Evolutionary conservation across 441 rosid species (phyloP).

Genomic region (Adansonia gregorii): DNA sequence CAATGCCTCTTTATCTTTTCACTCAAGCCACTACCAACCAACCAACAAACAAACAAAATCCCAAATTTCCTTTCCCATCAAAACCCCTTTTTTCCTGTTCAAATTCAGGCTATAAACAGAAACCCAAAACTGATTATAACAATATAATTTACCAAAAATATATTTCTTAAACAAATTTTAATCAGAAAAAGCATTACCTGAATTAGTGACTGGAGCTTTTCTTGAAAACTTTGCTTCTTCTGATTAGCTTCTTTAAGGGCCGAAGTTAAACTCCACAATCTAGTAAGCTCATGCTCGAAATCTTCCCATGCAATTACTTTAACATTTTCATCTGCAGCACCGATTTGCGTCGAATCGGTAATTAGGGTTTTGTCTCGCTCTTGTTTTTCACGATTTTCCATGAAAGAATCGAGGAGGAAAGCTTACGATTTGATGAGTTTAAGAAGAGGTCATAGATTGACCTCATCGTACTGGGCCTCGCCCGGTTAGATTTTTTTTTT

Average conservation of each 20-base stretch:
- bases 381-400: constrained; percentile 52
- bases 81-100: background rate
- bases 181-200: constrained; percentile 51
- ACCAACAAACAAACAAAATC: background rate
- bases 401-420: constrained; percentile 46
- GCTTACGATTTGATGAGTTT: constrained; percentile 23
- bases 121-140: background rate
- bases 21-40: background rate
- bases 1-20: background rate
- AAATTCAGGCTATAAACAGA: background rate
- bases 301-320: constrained; percentile 89
- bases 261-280: constrained; percentile 82
- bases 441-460: constrained; percentile 51
- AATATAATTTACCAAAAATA: background rate
- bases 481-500: constrained; percentile 11
- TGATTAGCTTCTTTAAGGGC: constrained; percentile 69
- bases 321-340: constrained; percentile 37
- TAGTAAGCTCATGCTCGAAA: constrained; percentile 80
- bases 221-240: constrained; percentile 58
- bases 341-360: constrained; percentile 34
- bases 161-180: background rate
- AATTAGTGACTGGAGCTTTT: constrained; percentile 67
- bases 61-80: background rate
- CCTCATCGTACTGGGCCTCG: constrained; percentile 54
- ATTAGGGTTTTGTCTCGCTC: constrained; percentile 36